Conservation (phyloP, 768 basidiomycete genomes). For the Tephrocybe rancida region DNA sequence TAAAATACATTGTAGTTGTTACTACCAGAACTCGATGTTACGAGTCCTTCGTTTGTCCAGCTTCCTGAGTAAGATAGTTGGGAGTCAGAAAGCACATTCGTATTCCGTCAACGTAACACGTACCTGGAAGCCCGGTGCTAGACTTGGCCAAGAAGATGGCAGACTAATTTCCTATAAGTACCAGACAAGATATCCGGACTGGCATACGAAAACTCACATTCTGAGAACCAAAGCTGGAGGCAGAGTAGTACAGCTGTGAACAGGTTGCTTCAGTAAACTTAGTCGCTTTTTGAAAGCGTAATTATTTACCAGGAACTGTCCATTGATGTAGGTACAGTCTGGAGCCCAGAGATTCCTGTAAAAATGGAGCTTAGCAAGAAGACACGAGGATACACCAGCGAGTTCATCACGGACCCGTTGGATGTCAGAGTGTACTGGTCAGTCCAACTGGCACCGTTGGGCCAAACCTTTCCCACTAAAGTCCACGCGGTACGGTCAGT, state of each 20-base stretch:
- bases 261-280: background rate
- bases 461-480: slow-evolving; percentile 45
- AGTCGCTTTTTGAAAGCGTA: background rate
- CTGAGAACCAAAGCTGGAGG: slow-evolving; percentile 56
- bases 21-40: slow-evolving; percentile 40
- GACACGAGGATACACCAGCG: background rate
- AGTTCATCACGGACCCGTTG: background rate
- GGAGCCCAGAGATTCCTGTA: slow-evolving; percentile 41
- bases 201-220: slow-evolving; percentile 30
- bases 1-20: slow-evolving; percentile 42
- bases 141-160: slow-evolving; percentile 60
- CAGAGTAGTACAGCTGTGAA: slow-evolving; percentile 41
- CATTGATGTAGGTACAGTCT: slow-evolving; percentile 35
- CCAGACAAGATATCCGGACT: background rate
- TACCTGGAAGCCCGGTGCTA: slow-evolving; percentile 46
- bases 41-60: slow-evolving; percentile 49
- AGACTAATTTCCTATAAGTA: slow-evolving; percentile 34
- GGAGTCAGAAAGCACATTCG: background rate
- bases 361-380: background rate
- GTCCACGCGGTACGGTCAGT: slow-evolving; percentile 51
- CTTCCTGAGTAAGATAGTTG: slow-evolving; percentile 28
- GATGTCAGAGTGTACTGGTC: slow-evolving; percentile 37
- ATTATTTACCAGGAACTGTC: slow-evolving; percentile 27
- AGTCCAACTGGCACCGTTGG: slow-evolving; percentile 53
- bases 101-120: slow-evolving; percentile 6